Base-by-base conservation (phyloP, 1,284 basidiomycete species). In the Malassezia caprae region DNA sequence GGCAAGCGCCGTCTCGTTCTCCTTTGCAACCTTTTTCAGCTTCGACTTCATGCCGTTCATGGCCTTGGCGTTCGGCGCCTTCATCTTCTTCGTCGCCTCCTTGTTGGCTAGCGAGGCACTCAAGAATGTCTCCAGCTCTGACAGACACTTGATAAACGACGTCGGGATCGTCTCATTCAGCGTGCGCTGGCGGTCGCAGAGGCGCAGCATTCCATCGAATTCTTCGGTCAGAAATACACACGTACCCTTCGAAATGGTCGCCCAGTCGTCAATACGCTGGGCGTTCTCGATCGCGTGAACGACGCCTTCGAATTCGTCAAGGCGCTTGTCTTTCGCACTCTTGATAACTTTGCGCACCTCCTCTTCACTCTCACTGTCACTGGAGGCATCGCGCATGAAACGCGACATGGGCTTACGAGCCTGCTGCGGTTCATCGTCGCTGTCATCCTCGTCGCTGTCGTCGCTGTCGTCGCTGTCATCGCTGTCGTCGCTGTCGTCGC, bases 11-110 rank as follows among this genome's bases (percentile, higher is more conserved):
- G 78, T 77, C 77, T 96, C 94, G 72, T 89, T 83, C 75, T 96
- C 94, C 77, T 91, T 94, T 58, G 80, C 72, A 28, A 85, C 81
- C 79, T 93, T 96, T 78, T 88, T 91, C 60, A 96, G 80, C 76
- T 93, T 96, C 78, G 96, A 91, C 78, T 91, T 96, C 84, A 96
- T 89, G 24, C 86, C 86, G 64, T 90, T 96, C 68, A 96, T 81
- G 1, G 90, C 90, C 74, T 89, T 90, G 45, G 90, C 87, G 73
- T 93, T 93, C 61, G 82, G 86, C 1, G 90, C 88, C 67, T 93
- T 93, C 86, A 94, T 90, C 80, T 96, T 98, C 79, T 96, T 96
- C 77, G 60, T 63, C 82, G 93, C 93, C 76, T 90, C 62, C 52
- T 72, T 90, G 72, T 86, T 86, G 23, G 85, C 80, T 42, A 88